A percentile compares a stretch with the other conserved stretches of the same genome.
Evolutionary conservation across 148 eudicot genomes (phyloP).

Genomic region (Talinum fruticosum): DNA sequence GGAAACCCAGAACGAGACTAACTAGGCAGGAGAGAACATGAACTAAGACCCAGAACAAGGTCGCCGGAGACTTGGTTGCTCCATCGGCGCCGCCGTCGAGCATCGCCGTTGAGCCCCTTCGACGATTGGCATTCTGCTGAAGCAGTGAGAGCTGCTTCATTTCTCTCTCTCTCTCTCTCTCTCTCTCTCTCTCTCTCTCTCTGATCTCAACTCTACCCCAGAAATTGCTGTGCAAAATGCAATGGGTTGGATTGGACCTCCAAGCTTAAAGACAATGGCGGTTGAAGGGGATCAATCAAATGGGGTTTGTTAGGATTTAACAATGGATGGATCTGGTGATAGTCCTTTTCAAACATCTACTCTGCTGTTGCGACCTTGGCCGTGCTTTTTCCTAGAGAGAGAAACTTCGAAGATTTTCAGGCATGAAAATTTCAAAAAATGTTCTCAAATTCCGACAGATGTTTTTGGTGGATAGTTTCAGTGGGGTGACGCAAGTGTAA

Average conservation of each 20-base stretch:
- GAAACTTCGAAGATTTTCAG: neutral
- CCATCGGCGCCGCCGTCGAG: neutral
- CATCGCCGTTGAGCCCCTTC: neutral
- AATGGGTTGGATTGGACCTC: neutral
- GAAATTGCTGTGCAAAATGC: neutral
- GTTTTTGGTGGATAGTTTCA: too few species aligned
- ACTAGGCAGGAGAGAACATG: neutral
- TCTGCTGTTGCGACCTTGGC: neutral
- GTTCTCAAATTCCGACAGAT: neutral
- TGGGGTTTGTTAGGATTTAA: neutral
- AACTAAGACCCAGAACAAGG: neutral
- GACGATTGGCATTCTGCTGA: too few species aligned
- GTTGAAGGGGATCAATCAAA: neutral
- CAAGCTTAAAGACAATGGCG: neutral
- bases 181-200: neutral
- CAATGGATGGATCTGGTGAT: neutral
- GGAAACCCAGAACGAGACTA: neutral
- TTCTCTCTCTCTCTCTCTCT: neutral
- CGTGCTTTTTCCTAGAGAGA: neutral
- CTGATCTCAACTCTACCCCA: too few species aligned
- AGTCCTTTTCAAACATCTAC: neutral
- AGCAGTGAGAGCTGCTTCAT: too few species aligned
- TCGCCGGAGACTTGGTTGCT: neutral
- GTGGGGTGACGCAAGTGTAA: too few species aligned
- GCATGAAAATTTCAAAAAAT: neutral